A percentile compares a stretch with the other conserved stretches of the same genome.
Evolutionary conservation across 495 filamentous ascomycete genomes (phyloP).

Genomic region (Penicillium dipodomyicola): DNA sequence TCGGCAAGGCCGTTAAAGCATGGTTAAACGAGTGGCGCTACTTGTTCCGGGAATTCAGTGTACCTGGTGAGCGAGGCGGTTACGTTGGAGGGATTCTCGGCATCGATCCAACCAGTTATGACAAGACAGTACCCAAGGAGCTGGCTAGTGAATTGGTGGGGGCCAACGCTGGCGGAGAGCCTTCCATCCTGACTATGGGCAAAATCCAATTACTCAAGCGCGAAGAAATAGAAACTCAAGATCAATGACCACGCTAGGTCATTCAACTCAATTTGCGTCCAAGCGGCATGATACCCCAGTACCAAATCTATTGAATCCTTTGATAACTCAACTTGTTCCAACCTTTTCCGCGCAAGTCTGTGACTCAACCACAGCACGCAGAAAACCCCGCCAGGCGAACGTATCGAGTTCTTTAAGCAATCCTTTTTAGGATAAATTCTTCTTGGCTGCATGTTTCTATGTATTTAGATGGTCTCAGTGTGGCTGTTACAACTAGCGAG

Average conservation of each 20-base stretch:
- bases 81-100: slow-evolving; percentile 92
- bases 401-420: not conserved
- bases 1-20: slow-evolving; percentile 85
- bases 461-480: not conserved
- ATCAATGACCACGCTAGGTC: slow-evolving; percentile 24
- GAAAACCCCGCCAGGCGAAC: not conserved
- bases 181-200: slow-evolving; percentile 37
- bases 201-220: slow-evolving; percentile 51
- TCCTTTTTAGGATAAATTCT: not conserved
- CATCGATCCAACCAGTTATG: slow-evolving; percentile 87
- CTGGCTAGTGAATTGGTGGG: slow-evolving; percentile 26
- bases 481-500: not conserved
- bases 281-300: slow-evolving; percentile 17
- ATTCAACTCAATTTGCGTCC: slow-evolving; percentile 10
- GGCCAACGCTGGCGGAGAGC: slow-evolving; percentile 23
- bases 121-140: slow-evolving; percentile 54
- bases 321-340: not conserved
- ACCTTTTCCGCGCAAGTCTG: not conserved
- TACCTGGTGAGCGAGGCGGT: slow-evolving; percentile 75
- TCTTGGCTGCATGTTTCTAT: not conserved
- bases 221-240: slow-evolving; percentile 39
- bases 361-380: slow-evolving; percentile 1
- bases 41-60: slow-evolving; percentile 92
- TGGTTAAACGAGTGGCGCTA: slow-evolving; percentile 97
- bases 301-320: slow-evolving; percentile 3